Evolutionary conservation across 352 stramenopile genomes (phyloP).

Genomic region (Globisporangium paroecandrum): DNA sequence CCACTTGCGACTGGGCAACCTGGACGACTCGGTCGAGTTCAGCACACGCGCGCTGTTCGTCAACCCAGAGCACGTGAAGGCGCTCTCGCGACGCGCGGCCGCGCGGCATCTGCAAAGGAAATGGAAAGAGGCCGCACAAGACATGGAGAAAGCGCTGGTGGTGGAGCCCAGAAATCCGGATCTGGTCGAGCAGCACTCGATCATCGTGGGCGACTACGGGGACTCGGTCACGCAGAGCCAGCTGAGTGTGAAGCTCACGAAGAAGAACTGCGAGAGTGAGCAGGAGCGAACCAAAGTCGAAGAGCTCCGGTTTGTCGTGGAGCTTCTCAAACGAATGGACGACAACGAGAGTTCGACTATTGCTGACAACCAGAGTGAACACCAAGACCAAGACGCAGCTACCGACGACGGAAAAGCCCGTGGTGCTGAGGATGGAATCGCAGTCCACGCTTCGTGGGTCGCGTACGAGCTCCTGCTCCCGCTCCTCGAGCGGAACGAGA

Average conservation of each 20-base stretch:
- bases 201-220: slow-evolving; percentile 72
- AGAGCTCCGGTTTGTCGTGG: slow-evolving; percentile 45
- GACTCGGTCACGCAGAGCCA: slow-evolving; percentile 37
- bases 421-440: slow-evolving; percentile 7
- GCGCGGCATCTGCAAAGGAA: slow-evolving; percentile 51
- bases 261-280: not conserved
- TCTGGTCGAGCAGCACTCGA: slow-evolving; percentile 64
- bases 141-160: slow-evolving; percentile 48
- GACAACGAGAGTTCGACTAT: slow-evolving; percentile 15
- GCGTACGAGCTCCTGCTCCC: slow-evolving; percentile 49
- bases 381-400: not conserved
- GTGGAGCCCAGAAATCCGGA: slow-evolving; percentile 55
- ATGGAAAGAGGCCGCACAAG: slow-evolving; percentile 39
- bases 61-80: slow-evolving; percentile 56
- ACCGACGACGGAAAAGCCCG: not conserved
- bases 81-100: slow-evolving; percentile 55
- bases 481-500: slow-evolving; percentile 45
- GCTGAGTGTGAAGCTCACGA: slow-evolving; percentile 19
- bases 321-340: slow-evolving; percentile 50
- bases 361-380: not conserved
- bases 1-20: slow-evolving; percentile 41
- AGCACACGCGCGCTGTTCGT: slow-evolving; percentile 62
- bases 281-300: slow-evolving; percentile 15
- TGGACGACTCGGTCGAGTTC: slow-evolving; percentile 71
- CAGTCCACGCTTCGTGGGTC: slow-evolving; percentile 22